These are phyloP conservation scores for Aspergillus novoparasiticus DNA, from an alignment of 2,329 filamentous ascomycete species.

Conservation along the genomic window DNA sequence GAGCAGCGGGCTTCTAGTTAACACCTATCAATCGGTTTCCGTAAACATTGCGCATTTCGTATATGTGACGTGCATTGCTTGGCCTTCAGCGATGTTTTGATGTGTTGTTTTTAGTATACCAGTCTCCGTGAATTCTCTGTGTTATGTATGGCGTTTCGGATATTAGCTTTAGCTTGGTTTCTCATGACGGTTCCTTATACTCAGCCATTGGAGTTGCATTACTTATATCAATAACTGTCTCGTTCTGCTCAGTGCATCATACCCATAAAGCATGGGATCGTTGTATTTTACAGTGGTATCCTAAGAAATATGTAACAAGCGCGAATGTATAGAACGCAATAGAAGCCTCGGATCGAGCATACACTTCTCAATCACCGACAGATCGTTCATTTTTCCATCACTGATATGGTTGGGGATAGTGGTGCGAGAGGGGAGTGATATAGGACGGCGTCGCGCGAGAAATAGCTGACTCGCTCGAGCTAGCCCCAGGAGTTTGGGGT, in stretches of 20 bases:
- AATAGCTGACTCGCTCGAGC: not conserved
- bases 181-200: not conserved
- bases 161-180: not conserved
- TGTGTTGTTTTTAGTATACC: not conserved
- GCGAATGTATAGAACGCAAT: not conserved
- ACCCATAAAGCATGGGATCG: not conserved
- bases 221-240: not conserved
- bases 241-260: not conserved
- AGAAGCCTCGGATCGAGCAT: not conserved
- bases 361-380: not conserved
- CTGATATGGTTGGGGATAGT: constrained; percentile 21
- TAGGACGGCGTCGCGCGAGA: not conserved
- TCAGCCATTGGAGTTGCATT: not conserved
- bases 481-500: constrained; percentile 17
- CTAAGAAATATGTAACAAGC: not conserved
- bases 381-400: constrained; percentile 4
- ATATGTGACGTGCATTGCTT: not conserved
- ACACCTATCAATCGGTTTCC: not conserved
- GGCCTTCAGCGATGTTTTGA: not conserved
- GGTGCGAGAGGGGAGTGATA: not conserved
- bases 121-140: not conserved
- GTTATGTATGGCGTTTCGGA: not conserved
- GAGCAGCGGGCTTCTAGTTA: constrained; percentile 32
- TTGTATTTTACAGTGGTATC: not conserved
- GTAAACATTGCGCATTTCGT: not conserved